These are phyloP conservation scores for Triadica sebifera DNA, from an alignment of 345 rosid genomes.

Conservation along the genomic window DNA sequence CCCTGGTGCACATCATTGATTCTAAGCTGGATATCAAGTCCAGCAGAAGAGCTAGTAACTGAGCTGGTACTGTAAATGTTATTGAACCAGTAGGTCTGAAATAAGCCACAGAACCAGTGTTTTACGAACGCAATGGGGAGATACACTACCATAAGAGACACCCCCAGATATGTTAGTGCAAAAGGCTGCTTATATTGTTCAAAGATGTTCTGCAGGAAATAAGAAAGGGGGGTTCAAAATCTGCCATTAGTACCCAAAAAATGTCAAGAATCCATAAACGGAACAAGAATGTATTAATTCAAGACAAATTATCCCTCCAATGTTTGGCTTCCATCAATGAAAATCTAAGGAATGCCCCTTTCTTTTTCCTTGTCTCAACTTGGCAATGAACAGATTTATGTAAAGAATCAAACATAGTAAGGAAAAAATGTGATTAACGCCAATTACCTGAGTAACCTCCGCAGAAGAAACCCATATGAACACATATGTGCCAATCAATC, in stretches of 20 bases:
- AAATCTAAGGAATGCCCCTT: not conserved
- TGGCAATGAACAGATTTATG: not conserved
- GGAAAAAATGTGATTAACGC: not conserved
- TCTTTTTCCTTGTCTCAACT: not conserved
- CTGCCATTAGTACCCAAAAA: not conserved
- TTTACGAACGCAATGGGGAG: slow-evolving; percentile 48
- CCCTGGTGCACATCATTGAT: slow-evolving; percentile 26
- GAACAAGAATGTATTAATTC: not conserved
- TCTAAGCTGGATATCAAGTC: slow-evolving; percentile 43
- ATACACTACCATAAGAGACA: slow-evolving; percentile 61
- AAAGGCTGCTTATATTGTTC: slow-evolving; percentile 55
- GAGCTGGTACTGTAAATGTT: slow-evolving; percentile 11
- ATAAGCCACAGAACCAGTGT: slow-evolving; percentile 41
- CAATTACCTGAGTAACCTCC: slow-evolving; percentile 77
- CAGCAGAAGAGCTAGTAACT: slow-evolving; percentile 21
- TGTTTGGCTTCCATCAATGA: not conserved
- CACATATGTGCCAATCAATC: slow-evolving; percentile 48
- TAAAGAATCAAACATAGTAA: not conserved
- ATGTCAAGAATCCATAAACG: not conserved
- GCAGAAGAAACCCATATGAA: slow-evolving; percentile 81
- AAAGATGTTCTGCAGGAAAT: slow-evolving; percentile 49
- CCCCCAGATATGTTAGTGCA: slow-evolving; percentile 57
- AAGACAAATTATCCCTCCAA: not conserved
- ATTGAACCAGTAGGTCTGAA: slow-evolving; percentile 9
- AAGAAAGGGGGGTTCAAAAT: not conserved